Conservation (phyloP, 129 eudicot species). For the Helianthus tuberosus region DNA sequence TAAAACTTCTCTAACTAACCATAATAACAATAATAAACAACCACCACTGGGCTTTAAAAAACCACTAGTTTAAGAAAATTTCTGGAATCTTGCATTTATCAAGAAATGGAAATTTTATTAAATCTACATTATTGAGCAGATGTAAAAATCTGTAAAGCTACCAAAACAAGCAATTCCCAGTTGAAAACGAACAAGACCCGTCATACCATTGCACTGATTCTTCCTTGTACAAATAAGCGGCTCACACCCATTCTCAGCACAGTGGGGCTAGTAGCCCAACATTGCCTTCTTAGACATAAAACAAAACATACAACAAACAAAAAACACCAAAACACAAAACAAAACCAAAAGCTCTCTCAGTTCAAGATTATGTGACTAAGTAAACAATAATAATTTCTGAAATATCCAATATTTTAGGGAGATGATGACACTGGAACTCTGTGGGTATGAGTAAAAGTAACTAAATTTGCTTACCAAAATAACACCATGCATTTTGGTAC, state of each 20-base stretch:
- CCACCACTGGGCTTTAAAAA: conserved; percentile 31
- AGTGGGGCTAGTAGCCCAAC: conserved; percentile 99
- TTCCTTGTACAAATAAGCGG: conserved; percentile 96
- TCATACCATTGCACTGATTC: conserved; percentile 81
- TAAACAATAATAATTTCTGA: conserved; percentile 48
- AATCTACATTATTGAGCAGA: conserved; percentile 36
- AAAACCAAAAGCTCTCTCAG: conserved; percentile 97
- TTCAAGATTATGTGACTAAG: conserved; percentile 62
- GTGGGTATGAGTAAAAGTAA: conserved; percentile 43
- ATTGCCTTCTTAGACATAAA: conserved; percentile 96
- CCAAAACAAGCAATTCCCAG: conserved; percentile 85
- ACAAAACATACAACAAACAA: conserved; percentile 94
- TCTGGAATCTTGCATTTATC: conserved; percentile 23
- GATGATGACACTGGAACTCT: conserved; percentile 45
- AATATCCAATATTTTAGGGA: conserved; percentile 39
- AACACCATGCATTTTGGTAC: conserved; percentile 81
- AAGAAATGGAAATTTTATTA: conserved; percentile 14
- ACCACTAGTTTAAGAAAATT: conserved; percentile 2
- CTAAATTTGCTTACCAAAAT: conserved; percentile 84
- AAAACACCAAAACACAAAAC: conserved; percentile 94
- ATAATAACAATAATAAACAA: conserved; percentile 16
- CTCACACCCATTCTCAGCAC: conserved; percentile 99
- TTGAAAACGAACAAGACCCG: conserved; percentile 89
- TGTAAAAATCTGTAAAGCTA: conserved; percentile 58
- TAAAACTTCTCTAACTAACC: conserved; percentile 1